These are phyloP conservation scores for Eimeria acervulina DNA, from an alignment of 169 alveolate genomes.

Conservation along the genomic window DNA sequence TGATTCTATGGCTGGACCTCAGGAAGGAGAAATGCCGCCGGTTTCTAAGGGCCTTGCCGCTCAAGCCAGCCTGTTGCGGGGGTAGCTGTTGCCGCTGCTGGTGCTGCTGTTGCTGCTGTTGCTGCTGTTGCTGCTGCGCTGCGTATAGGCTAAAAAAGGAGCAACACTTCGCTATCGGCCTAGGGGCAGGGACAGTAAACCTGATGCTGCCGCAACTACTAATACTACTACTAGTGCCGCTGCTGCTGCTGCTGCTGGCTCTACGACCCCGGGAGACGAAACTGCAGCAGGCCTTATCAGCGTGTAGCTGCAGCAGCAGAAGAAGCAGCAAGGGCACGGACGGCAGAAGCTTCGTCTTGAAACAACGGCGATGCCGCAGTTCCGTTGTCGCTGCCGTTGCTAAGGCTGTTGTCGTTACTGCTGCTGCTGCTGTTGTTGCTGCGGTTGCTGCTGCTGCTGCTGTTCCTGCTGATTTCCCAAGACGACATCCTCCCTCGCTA, in stretches of 20 bases:
- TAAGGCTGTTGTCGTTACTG: not conserved
- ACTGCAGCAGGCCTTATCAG: not conserved
- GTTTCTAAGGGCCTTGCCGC: not conserved
- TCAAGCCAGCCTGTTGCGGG: not conserved
- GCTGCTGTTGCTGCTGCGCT: conserved; percentile 14
- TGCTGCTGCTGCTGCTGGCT: too few species aligned
- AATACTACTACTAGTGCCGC: too few species aligned
- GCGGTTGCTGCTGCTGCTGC: not conserved
- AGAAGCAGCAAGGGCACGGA: not conserved
- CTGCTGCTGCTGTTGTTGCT: not conserved
- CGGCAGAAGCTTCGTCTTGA: not conserved
- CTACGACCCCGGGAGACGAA: not conserved
- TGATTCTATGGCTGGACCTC: not conserved
- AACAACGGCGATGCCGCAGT: not conserved
- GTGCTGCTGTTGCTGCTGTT: not conserved
- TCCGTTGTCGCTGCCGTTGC: not conserved
- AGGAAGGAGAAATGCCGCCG: not conserved
- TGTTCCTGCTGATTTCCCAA: not conserved
- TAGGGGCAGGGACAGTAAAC: not conserved
- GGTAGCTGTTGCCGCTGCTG: not conserved
- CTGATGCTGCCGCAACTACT: not conserved
- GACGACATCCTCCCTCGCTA: not conserved
- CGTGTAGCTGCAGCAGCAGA: not conserved
- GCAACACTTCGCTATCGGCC: not conserved
- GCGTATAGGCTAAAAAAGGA: not conserved